A percentile compares a stretch with the other conserved stretches of the same genome.
These are phyloP conservation scores for Aureobasidium sp. DNA, from an alignment of 2,329 filamentous ascomycete species.

Conservation along the genomic window DNA sequence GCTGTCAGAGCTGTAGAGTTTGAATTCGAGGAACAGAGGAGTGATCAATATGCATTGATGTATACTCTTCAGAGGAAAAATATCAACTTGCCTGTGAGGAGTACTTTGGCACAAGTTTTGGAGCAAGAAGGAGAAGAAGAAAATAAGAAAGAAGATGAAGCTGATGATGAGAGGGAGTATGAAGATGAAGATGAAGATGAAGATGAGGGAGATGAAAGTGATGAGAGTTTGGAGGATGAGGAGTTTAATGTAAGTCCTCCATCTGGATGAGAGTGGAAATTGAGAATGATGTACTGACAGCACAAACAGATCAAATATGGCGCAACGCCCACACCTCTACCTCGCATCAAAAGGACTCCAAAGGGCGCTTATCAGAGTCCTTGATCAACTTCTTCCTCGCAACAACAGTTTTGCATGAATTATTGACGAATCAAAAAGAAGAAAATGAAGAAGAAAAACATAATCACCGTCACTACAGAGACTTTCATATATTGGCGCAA, in stretches of 20 bases:
- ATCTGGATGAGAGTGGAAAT: too few relatives aligned
- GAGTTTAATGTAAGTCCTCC: conserved; percentile 1
- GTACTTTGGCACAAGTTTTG: too few relatives aligned
- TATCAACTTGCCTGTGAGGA: neutral
- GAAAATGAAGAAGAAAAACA: too few relatives aligned
- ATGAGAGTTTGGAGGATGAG: neutral
- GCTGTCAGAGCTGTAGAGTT: neutral
- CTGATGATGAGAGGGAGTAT: too few relatives aligned
- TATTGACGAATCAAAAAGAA: too few relatives aligned
- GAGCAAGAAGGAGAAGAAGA: too few relatives aligned
- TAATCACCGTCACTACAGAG: too few relatives aligned
- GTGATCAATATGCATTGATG: neutral
- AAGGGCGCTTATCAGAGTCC: neutral
- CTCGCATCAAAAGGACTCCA: neutral
- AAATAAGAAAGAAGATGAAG: too few relatives aligned
- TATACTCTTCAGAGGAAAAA: neutral
- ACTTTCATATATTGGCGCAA: too few relatives aligned
- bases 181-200: neutral
- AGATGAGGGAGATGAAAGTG: neutral
- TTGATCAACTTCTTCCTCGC: neutral
- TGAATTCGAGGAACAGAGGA: neutral
- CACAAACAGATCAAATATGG: too few relatives aligned
- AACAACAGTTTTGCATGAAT: too few relatives aligned
- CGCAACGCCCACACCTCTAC: neutral
- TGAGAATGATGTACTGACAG: too few relatives aligned